Evolutionary conservation across 2,329 filamentous ascomycete genomes (phyloP).

Genomic region (Colletotrichum sp.): DNA sequence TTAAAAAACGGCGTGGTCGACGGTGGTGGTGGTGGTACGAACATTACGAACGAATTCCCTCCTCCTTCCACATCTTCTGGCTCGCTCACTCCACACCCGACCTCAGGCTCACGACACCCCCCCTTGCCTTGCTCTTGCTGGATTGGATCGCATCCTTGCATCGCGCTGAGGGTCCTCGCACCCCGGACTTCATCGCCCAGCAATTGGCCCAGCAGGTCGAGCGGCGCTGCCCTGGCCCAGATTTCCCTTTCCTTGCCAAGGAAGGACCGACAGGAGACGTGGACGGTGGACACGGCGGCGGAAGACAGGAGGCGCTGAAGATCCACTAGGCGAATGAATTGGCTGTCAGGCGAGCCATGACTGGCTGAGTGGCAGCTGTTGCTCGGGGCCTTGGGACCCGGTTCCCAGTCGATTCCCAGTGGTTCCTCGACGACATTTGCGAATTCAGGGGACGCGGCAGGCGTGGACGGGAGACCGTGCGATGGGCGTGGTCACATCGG

Average conservation of each 20-base stretch:
- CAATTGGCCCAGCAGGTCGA: background rate
- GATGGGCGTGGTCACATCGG: slow-evolving; percentile 1
- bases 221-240: slow-evolving; percentile 1
- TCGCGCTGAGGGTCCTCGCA: background rate
- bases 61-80: background rate
- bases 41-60: background rate
- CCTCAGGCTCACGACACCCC: background rate
- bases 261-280: slow-evolving; percentile 20
- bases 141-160: background rate
- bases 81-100: background rate
- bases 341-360: slow-evolving; percentile 9
- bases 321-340: background rate
- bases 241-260: slow-evolving; percentile 14
- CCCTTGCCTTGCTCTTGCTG: background rate
- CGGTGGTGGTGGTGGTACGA: slow-evolving; percentile 15
- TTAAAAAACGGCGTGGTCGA: slow-evolving; percentile 20
- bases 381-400: background rate
- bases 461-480: background rate
- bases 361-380: background rate
- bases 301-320: background rate
- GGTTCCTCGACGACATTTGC: background rate
- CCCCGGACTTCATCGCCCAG: background rate
- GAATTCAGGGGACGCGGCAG: slow-evolving; percentile 3
- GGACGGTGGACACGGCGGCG: slow-evolving; percentile 1
- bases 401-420: background rate